Conservation (phyloP, 441 rosid species). For the Biscutella auriculata region DNA sequence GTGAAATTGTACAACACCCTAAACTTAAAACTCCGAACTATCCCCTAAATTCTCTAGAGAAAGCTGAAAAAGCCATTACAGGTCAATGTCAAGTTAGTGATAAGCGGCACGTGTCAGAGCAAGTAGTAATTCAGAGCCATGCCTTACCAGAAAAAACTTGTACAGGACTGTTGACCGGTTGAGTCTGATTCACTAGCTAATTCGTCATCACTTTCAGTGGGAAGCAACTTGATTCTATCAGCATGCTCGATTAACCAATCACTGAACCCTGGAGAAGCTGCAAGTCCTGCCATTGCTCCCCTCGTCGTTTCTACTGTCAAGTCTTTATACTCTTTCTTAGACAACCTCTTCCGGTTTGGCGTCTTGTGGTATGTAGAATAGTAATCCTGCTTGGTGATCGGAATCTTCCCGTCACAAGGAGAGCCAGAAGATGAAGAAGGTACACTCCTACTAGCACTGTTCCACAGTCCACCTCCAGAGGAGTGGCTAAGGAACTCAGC, state of each 20-base stretch:
- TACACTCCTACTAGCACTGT: constrained; percentile 28
- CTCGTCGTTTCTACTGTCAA: constrained; percentile 61
- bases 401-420: constrained; percentile 41
- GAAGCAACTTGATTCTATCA: constrained; percentile 51
- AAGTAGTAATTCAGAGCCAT: not conserved
- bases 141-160: constrained; percentile 8
- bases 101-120: not conserved
- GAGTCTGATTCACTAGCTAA: constrained; percentile 58
- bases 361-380: constrained; percentile 67
- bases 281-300: constrained; percentile 58
- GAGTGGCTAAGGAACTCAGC: constrained; percentile 26
- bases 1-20: constrained; percentile 6
- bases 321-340: constrained; percentile 72
- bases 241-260: constrained; percentile 67
- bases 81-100: not conserved
- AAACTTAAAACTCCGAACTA: not conserved
- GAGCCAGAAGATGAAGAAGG: constrained; percentile 45
- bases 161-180: constrained; percentile 31
- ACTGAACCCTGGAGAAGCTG: constrained; percentile 63
- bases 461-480: constrained; percentile 40
- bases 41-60: not conserved
- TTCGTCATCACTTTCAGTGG: constrained; percentile 41
- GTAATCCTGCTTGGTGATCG: constrained; percentile 27
- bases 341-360: constrained; percentile 37
- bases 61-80: not conserved